Evolutionary conservation across 2,329 filamentous ascomycete species (phyloP).

Genomic region (Curvularia verruculosa): DNA sequence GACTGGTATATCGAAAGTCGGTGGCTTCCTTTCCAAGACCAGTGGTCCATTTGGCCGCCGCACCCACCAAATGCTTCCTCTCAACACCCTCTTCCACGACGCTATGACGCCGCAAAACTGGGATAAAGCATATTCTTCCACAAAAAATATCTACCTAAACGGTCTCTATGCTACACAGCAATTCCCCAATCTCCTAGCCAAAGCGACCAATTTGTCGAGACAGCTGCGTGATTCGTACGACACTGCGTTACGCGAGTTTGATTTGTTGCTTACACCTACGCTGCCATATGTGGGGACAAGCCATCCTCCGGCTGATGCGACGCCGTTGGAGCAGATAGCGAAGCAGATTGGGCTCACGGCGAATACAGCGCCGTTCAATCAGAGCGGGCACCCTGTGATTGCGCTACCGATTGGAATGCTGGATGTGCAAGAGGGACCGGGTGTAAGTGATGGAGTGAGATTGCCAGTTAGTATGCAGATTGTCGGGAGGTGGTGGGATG

Average conservation of each 20-base stretch:
- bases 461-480: conserved; percentile 63
- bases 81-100: conserved; percentile 56
- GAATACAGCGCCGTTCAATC: conserved; percentile 64
- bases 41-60: conserved; percentile 53
- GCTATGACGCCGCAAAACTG: conserved; percentile 57
- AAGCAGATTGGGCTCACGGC: conserved; percentile 61
- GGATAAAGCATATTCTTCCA: conserved; percentile 57
- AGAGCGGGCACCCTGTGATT: conserved; percentile 63
- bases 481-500: conserved; percentile 60
- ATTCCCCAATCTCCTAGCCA: conserved; percentile 57
- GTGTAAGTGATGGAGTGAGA: conserved; percentile 27
- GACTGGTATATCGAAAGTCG: conserved; percentile 54
- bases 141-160: conserved; percentile 62
- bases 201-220: conserved; percentile 57
- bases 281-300: conserved; percentile 56
- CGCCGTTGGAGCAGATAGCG: conserved; percentile 55
- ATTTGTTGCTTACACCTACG: conserved; percentile 58
- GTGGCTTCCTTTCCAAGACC: conserved; percentile 52
- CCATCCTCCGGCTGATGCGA: conserved; percentile 50
- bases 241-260: conserved; percentile 48
- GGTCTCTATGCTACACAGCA: conserved; percentile 55
- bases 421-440: conserved; percentile 49
- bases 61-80: conserved; percentile 58
- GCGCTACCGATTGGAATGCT: conserved; percentile 59
- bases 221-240: conserved; percentile 58